Evolutionary conservation across 2,329 filamentous ascomycete genomes (phyloP), one percentile per base, ranked within the genome.

Genomic region (Xylaria arbuscula): DNA sequence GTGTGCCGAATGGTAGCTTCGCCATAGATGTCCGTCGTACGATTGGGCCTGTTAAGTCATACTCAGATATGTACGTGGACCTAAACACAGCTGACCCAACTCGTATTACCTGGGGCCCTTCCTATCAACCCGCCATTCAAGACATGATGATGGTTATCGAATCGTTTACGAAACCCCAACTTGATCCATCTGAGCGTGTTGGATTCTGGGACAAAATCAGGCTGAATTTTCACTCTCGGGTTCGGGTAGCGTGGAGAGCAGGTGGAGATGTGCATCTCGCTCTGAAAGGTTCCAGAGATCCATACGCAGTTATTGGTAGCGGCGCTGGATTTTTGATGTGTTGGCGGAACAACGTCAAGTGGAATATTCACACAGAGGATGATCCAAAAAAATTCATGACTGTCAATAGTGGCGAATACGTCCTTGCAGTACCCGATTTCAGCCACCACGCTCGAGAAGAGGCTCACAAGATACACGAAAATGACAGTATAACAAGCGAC

Each of bases 121-220:
- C 94, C 1, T 99, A 98, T 76, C 97, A 99, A 77, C 96, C 97
- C 34, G 95, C 95, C 1, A 95, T 99, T 57, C 96, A 99, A 79
- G 97, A 99, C 77, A 97, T 98, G 92, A 99, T 99, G 96, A 98
- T 98, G 88, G 94, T 94, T 32, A 92, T 99, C 69, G 96, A 99
- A 80, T 95, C 93, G 2, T 98, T 99, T 78, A 98, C 95, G 0
- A 99, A 99, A 78, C 93, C 95, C 8, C 94, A 95, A 71, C 86
- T 98, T 34, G 97, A 99, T 78, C 92, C 93, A 0, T 98, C 96
- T 0, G 97, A 99, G 72, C 88, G 92, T 64, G 93, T 97, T 55
- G 96, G 96, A 2, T 99, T 99, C 83, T 99, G 96, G 96, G 96
- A 99, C 81, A 99, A 99, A 84, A 94, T 99, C 60, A 88, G 96